Conservation (phyloP, 2,329 filamentous ascomycete species). For the Coniochaeta sp. region DNA sequence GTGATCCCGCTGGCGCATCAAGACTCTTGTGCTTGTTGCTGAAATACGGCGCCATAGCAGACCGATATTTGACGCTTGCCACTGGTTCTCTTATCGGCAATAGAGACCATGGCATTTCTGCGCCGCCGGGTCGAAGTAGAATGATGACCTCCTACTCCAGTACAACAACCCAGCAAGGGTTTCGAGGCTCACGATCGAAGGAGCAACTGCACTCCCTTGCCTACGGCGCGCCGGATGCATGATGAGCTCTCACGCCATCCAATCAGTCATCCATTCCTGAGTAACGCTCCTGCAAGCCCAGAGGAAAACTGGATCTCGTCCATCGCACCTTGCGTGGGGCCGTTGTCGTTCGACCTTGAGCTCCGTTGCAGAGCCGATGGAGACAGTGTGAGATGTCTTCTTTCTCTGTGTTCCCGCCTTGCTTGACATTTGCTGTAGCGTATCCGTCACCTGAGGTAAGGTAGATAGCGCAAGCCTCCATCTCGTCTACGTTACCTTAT, state of each 20-base stretch:
- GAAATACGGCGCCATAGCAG: background rate
- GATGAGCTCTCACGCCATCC: background rate
- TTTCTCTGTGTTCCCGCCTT: background rate
- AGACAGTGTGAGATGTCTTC: background rate
- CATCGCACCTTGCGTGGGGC: constrained; percentile 1
- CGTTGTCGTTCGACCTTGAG: background rate
- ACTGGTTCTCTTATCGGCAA: too few relatives aligned
- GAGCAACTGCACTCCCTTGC: background rate
- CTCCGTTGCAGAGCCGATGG: background rate
- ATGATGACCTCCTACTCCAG: background rate
- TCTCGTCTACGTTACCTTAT: background rate
- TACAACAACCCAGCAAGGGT: background rate
- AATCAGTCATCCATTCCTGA: background rate
- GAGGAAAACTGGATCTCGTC: background rate
- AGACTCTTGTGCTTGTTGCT: background rate
- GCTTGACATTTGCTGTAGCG: background rate
- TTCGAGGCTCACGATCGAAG: background rate
- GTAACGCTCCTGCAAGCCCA: background rate
- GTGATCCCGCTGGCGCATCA: background rate
- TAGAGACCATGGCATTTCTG: background rate
- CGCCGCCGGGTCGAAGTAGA: background rate
- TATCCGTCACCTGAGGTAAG: background rate
- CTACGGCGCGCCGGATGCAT: background rate
- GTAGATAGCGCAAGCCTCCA: background rate
- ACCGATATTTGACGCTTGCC: background rate